These are phyloP conservation scores for Fagus sylvatica DNA, from an alignment of 306 rosid genomes.

Conservation along the genomic window DNA sequence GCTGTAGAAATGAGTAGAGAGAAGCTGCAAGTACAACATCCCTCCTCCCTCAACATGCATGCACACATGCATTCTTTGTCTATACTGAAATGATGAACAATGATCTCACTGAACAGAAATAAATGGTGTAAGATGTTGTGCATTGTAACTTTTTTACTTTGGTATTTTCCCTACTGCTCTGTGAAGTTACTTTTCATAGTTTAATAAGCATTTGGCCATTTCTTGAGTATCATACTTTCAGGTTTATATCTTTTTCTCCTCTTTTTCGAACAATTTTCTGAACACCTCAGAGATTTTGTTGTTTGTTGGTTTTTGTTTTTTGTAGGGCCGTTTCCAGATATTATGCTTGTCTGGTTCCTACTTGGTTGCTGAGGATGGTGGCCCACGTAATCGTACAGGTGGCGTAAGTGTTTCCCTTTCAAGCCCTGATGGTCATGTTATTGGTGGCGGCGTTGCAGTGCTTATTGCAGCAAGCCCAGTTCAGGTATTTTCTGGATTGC, in stretches of 20 bases:
- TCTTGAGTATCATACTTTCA: not conserved
- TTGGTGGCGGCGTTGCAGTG: constrained; percentile 81
- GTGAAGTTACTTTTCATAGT: not conserved
- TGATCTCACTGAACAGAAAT: not conserved
- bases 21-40: not conserved
- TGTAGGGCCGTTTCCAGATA: constrained; percentile 92
- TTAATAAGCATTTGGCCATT: not conserved
- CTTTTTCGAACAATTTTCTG: not conserved
- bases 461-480: constrained; percentile 85
- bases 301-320: constrained; percentile 1
- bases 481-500: constrained; percentile 61
- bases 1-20: too few species aligned
- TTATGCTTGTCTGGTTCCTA: constrained; percentile 92
- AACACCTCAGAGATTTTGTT: constrained; percentile 1
- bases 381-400: constrained; percentile 77
- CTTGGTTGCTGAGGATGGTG: constrained; percentile 95
- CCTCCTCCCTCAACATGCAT: not conserved
- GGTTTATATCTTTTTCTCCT: not conserved
- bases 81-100: not conserved
- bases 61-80: not conserved
- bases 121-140: not conserved
- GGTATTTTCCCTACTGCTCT: not conserved
- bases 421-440: constrained; percentile 78
- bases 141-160: not conserved
- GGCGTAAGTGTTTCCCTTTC: constrained; percentile 85